Conservation (phyloP, 768 basidiomycete species). For the Suillus lakei region DNA sequence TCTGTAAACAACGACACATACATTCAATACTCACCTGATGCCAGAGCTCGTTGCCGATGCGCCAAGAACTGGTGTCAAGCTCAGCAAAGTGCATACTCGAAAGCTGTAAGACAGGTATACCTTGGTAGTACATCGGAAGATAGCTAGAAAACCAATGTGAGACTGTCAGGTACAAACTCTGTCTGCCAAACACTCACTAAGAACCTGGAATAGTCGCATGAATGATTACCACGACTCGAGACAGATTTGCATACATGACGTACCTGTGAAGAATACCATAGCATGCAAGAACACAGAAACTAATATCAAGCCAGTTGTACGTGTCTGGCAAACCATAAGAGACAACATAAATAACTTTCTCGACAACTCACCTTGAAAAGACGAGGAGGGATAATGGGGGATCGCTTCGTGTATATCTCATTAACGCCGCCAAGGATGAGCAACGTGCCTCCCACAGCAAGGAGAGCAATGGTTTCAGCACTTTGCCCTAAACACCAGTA, state of each 20-base stretch:
- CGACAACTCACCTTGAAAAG: conserved; percentile 36
- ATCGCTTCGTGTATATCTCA: conserved; percentile 38
- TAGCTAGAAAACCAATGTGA: conserved; percentile 32
- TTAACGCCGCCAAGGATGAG: conserved; percentile 37
- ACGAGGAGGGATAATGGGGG: conserved; percentile 46
- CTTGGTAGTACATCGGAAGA: conserved; percentile 47
- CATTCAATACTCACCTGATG: conserved; percentile 26
- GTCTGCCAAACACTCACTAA: conserved; percentile 26
- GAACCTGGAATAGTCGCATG: conserved; percentile 19
- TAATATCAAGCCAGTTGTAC: conserved; percentile 41
- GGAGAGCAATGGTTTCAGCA: conserved; percentile 40
- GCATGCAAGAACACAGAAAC: conserved; percentile 40
- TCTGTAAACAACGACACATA: no score
- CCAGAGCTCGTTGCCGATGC: conserved; percentile 39
- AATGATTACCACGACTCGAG: not conserved
- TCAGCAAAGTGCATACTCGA: not conserved
- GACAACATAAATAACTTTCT: not conserved
- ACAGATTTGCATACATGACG: not conserved
- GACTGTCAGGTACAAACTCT: not conserved
- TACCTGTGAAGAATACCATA: conserved; percentile 39
- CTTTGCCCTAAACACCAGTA: conserved; percentile 29
- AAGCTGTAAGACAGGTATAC: conserved; percentile 7
- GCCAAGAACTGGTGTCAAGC: conserved; percentile 34
- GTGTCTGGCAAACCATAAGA: conserved; percentile 30
- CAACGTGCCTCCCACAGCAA: conserved; percentile 37